These are phyloP conservation scores for Pleurotus tuber-regium DNA, from an alignment of 768 basidiomycete species.

Conservation along the genomic window DNA sequence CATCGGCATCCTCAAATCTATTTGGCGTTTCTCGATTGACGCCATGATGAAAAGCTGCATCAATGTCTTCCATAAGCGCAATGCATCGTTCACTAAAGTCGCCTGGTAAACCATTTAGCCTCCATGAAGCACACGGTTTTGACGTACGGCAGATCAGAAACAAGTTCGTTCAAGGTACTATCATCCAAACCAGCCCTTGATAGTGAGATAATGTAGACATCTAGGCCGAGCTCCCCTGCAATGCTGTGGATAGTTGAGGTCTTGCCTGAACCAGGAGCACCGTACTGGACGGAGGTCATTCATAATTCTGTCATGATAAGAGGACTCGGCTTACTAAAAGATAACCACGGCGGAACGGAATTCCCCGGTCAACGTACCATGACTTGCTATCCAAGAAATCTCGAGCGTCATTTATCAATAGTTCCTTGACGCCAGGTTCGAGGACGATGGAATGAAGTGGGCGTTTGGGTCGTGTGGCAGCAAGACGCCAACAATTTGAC, in stretches of 20 bases:
- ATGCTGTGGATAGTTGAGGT: slow-evolving; percentile 66
- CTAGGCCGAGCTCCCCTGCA: slow-evolving; percentile 67
- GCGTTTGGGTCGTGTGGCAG: slow-evolving; percentile 53
- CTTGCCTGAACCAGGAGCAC: slow-evolving; percentile 71
- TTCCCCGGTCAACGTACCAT: slow-evolving; percentile 67
- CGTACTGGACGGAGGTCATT: slow-evolving; percentile 44
- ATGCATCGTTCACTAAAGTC: slow-evolving; percentile 69
- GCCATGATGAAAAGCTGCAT: slow-evolving; percentile 51
- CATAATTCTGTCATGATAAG: too few species aligned
- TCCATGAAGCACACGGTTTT: background rate
- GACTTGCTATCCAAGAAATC: slow-evolving; percentile 56
- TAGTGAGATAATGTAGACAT: slow-evolving; percentile 64
- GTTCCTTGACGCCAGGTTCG: slow-evolving; percentile 54
- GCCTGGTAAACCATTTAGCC: slow-evolving; percentile 71
- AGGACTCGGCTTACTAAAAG: slow-evolving; percentile 72
- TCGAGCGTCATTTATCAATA: slow-evolving; percentile 54
- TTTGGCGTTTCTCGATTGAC: slow-evolving; percentile 22
- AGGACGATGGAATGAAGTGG: slow-evolving; percentile 56
- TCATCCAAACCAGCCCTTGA: slow-evolving; percentile 59
- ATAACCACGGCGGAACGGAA: slow-evolving; percentile 69
- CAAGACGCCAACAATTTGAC: slow-evolving; percentile 43
- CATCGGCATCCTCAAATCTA: slow-evolving; percentile 13
- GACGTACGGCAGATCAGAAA: slow-evolving; percentile 43
- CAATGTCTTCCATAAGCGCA: slow-evolving; percentile 72
- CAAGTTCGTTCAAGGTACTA: slow-evolving; percentile 44